Evolutionary conservation across 1,139 yeast genomes (phyloP).

Genomic region (Sugiyamaella japonica): DNA sequence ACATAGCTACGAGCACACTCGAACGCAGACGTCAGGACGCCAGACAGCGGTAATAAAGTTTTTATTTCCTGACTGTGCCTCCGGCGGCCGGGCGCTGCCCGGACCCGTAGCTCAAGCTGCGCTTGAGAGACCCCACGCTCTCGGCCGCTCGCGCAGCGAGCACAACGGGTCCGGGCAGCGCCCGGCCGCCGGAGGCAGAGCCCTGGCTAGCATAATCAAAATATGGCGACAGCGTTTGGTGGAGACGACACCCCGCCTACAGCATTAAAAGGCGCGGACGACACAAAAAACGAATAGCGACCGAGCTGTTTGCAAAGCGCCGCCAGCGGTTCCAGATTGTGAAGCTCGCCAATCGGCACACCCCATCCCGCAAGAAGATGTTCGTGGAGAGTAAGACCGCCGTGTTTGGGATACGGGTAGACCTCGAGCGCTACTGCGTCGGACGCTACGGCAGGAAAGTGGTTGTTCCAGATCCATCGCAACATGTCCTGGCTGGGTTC

Average conservation of each 20-base stretch:
- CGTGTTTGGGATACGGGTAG: slow-evolving; percentile 25
- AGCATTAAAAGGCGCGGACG: slow-evolving; percentile 36
- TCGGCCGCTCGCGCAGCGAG: too few relatives aligned
- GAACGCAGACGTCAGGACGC: too few relatives aligned
- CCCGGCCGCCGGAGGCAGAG: too few relatives aligned
- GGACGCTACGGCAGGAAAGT: slow-evolving; percentile 36
- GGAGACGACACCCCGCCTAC: slow-evolving; percentile 38
- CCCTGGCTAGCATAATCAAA: too few relatives aligned
- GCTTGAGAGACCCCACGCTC: too few relatives aligned
- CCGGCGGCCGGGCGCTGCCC: too few relatives aligned
- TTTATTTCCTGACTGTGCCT: too few relatives aligned
- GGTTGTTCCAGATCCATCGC: slow-evolving; percentile 34
- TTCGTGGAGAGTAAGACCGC: slow-evolving; percentile 25
- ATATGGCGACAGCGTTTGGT: slow-evolving; percentile 39
- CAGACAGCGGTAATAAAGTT: too few relatives aligned
- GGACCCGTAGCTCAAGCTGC: too few relatives aligned
- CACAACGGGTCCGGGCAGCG: too few relatives aligned
- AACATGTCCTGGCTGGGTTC: slow-evolving; percentile 29
- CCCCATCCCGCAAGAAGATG: slow-evolving; percentile 28
- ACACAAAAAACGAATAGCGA: slow-evolving; percentile 35
- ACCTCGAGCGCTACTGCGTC: slow-evolving; percentile 35
- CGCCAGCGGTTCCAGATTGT: slow-evolving; percentile 34
- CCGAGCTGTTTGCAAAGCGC: slow-evolving; percentile 28
- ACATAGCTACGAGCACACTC: too few relatives aligned
- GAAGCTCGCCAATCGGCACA: slow-evolving; percentile 28